Percentiles rank a stretch among this genome's conserved stretches.
Conservation (phyloP, 805 yeast species). For the Nakazawaea siamensis region DNA sequence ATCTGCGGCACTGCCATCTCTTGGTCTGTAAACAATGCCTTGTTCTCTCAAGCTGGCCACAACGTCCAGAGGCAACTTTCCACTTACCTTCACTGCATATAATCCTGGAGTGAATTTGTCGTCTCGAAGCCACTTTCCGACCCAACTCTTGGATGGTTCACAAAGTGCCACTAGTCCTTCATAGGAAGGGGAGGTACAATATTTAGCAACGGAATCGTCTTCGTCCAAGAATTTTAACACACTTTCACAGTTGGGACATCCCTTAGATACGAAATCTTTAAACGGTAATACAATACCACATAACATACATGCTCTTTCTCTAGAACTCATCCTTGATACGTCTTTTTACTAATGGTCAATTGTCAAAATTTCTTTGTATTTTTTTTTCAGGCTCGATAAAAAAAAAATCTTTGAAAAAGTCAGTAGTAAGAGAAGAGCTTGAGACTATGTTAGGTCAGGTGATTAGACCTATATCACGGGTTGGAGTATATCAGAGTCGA, state of each 20-base stretch:
- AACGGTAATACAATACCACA: conserved; percentile 89
- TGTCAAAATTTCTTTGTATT: too few species aligned
- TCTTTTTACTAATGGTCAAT: too few species aligned
- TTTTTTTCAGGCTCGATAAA: too few species aligned
- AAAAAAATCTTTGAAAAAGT: too few species aligned
- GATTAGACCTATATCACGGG: too few species aligned
- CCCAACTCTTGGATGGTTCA: conserved; percentile 85
- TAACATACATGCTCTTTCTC: conserved; percentile 94
- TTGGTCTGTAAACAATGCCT: conserved; percentile 82
- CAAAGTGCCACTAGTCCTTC: conserved; percentile 93
- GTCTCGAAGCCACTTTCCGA: conserved; percentile 90
- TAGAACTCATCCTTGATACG: conserved; percentile 33
- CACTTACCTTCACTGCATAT: conserved; percentile 90
- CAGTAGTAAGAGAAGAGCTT: too few species aligned
- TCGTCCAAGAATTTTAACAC: conserved; percentile 67
- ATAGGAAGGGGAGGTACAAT: conserved; percentile 92
- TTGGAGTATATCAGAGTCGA: too few species aligned
- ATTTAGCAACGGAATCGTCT: conserved; percentile 79
- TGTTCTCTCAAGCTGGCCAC: conserved; percentile 62
- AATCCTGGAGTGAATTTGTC: conserved; percentile 84
- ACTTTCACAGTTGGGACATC: conserved; percentile 96
- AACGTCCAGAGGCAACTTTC: conserved; percentile 84
- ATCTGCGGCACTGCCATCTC: conserved; percentile 84
- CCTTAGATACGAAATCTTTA: conserved; percentile 67
- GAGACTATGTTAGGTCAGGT: too few species aligned